These are phyloP conservation scores for Citeromyces hawaiiensis DNA, from an alignment of 1,139 yeast species.

Conservation along the genomic window DNA sequence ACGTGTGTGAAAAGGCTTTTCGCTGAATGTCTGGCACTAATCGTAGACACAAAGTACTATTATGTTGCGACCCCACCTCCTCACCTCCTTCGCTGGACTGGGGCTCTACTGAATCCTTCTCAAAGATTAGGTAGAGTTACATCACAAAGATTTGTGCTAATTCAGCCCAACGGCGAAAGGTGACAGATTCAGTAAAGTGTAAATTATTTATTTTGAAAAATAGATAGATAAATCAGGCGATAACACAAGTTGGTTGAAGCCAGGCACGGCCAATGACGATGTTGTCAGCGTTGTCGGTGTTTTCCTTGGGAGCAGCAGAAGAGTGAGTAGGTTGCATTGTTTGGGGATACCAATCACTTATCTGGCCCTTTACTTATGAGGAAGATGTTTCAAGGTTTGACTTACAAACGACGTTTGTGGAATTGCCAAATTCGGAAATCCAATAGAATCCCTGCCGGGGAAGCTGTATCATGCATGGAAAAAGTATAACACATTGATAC, in stretches of 20 bases:
- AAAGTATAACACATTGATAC: too few species aligned
- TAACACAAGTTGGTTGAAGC: conserved; percentile 1
- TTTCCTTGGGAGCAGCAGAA: conserved; percentile 3
- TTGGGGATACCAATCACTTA: background rate
- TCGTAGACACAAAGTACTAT: too few species aligned
- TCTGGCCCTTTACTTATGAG: background rate
- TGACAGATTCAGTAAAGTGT: too few species aligned
- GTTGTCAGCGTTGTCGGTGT: conserved; percentile 4
- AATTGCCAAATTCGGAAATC: background rate
- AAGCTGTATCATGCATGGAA: background rate
- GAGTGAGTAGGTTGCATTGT: conserved; percentile 3
- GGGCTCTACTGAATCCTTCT: too few species aligned
- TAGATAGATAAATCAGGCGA: background rate
- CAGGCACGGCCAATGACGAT: conserved; percentile 1
- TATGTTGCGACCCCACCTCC: too few species aligned
- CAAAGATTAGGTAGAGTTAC: too few species aligned
- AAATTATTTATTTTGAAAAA: too few species aligned
- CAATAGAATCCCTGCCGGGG: background rate
- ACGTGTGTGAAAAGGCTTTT: too few species aligned
- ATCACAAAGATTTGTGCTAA: too few species aligned
- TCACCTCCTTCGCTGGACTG: too few species aligned
- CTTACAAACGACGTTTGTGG: background rate
- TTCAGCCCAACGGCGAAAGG: too few species aligned
- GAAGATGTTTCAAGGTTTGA: background rate
- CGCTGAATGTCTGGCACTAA: too few species aligned